Evolutionary conservation across 2,329 filamentous ascomycete genomes (phyloP), one percentile per base, ranked within the genome.

Genomic region (Stemphylium vesicarium): DNA sequence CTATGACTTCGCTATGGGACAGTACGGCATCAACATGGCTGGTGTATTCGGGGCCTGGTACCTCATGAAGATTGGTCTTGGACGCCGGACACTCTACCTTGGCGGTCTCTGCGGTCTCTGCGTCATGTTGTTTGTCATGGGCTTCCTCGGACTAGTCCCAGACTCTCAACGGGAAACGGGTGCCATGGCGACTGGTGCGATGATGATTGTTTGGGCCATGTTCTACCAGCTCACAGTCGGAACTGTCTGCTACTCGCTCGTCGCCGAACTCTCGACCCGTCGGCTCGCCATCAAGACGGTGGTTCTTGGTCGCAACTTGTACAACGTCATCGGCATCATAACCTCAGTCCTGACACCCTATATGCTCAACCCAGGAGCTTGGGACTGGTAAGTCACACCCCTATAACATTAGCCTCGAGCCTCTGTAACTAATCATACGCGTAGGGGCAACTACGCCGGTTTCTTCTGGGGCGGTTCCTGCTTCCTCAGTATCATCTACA

Each of bases 251-350:
- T 96, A 96, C 78, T 95, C 91, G 0, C 84, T 96, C 10, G 92
- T 96, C 4, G 86, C 90, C 1, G 92, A 96, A 74, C 77, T 96
- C 18, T 92, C 91, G 0, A 92, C 91, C 0, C 85, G 90, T 12
- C 85, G 92, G 2, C 82, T 97, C 31, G 89, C 93, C 70, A 93
- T 96, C 79, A 96, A 96, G 80, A 96, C 93, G 0, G 89, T 96
- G 18, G 92, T 95, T 1, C 83, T 96, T 2, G 92, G 90, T 1
- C 88, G 92, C 50, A 90, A 91, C 64, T 79, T 92, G 11, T 82
- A 80, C 81, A 93, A 95, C 68, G 79, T 96, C 45, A 89, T 93
- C 38, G 88, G 85, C 60, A 96, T 97, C 63, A 78, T 96, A 66
- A 91, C 87, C 70, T 88, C 86, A 45, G 88, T 96, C 4, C 77